These are phyloP conservation scores for Juglanconis sp. DNA, from an alignment of 2,329 filamentous ascomycete genomes.

Conservation along the genomic window DNA sequence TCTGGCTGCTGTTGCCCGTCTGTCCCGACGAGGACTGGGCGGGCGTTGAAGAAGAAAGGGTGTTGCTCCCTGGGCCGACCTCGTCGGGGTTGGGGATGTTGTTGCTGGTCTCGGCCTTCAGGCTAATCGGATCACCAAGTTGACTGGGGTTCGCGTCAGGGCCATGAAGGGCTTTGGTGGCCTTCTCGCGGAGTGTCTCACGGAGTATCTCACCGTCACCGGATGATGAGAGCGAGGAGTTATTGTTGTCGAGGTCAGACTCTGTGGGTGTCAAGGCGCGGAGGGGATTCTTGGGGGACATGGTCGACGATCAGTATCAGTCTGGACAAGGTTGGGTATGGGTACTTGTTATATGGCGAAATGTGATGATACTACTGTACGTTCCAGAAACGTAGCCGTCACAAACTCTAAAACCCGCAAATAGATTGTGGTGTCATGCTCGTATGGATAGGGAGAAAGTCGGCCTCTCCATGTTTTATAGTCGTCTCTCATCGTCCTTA, in stretches of 20 bases:
- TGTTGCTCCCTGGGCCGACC: not conserved
- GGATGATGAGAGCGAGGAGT: not conserved
- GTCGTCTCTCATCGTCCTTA: not conserved
- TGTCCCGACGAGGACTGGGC: not conserved
- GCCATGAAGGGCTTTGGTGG: conserved; percentile 1
- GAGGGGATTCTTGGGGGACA: conserved; percentile 15
- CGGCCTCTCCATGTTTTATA: too few species aligned
- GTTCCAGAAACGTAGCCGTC: not conserved
- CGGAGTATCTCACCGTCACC: not conserved
- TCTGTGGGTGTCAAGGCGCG: conserved; percentile 16
- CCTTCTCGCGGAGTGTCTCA: conserved; percentile 15
- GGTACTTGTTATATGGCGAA: too few species aligned
- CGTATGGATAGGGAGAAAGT: too few species aligned
- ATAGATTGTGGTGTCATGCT: too few species aligned
- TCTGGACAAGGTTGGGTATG: too few species aligned
- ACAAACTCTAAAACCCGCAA: too few species aligned
- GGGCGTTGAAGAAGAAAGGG: not conserved
- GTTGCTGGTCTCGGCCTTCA: conserved; percentile 8
- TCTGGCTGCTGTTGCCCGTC: not conserved
- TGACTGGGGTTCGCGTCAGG: conserved; percentile 9
- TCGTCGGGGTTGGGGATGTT: conserved; percentile 1
- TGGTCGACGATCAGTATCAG: not conserved
- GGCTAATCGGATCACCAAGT: conserved; percentile 6
- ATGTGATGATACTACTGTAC: not conserved
- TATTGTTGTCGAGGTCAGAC: conserved; percentile 5